Conservation (phyloP, 2,329 filamentous ascomycete species). For the Alternaria arbusti region DNA sequence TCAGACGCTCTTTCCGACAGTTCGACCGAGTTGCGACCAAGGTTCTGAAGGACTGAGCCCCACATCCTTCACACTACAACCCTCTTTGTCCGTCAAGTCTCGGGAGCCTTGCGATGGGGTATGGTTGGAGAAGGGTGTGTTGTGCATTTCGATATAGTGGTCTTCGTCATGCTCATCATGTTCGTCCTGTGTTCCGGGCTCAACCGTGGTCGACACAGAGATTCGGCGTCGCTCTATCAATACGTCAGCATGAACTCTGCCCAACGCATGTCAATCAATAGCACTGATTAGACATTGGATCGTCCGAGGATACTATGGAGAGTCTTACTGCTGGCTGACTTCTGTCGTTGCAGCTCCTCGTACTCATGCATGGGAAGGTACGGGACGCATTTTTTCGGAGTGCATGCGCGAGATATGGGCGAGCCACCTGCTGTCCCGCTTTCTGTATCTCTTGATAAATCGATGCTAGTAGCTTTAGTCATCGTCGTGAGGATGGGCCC, state of each 20-base stretch:
- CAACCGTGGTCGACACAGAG: background rate
- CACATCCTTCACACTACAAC: background rate
- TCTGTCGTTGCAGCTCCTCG: background rate
- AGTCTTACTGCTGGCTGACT: background rate
- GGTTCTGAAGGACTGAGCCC: background rate
- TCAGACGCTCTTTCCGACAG: background rate
- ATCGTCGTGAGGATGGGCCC: background rate
- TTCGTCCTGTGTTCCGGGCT: background rate
- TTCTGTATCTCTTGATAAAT: accelerated
- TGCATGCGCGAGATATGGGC: background rate
- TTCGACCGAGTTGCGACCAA: background rate
- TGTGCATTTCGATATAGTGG: background rate
- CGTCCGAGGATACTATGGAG: background rate
- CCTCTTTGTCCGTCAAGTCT: background rate
- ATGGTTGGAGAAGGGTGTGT: background rate
- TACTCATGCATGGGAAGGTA: background rate
- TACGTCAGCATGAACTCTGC: background rate
- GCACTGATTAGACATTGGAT: too few relatives aligned
- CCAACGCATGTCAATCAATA: background rate
- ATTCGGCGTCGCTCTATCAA: background rate
- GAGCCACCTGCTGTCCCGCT: background rate
- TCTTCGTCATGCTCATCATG: background rate
- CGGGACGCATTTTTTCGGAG: background rate
- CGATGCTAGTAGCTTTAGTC: background rate
- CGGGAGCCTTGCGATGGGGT: background rate